Evolutionary conservation across 169 alveolate species (phyloP), one percentile per base, ranked within the genome.

Genomic region (Plasmodium knowlesi): DNA sequence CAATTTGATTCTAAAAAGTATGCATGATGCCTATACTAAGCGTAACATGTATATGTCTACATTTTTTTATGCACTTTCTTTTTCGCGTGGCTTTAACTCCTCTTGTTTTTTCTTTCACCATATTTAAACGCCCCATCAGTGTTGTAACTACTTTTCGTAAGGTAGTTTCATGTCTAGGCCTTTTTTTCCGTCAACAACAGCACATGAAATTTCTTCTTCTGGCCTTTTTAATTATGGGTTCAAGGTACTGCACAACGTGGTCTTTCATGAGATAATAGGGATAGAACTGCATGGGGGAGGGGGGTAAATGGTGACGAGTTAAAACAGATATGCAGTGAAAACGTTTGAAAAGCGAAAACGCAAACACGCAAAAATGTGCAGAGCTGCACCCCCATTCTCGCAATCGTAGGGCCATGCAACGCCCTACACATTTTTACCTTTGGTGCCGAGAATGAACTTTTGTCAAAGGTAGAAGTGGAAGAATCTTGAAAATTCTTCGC

Each of bases 181-280:
- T 16, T 34, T 41, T 25, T 9, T 82, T 57, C 32, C 76, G 25
- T 74, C 46, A n/a, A 30, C 94, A 80, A 41, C 94, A 89, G 34
- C 83, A 89, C 76, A 81, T 37, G 73, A 28, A 57, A 16, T 16
- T 79, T 39, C 39, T 89, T 50, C 14, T 57, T 80, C 72, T 78
- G 12, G 94, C 90, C 12, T 89, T 89, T 80, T 89, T 89, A 34
- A 89, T 79, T 54, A 89, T 46, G 74, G 94, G 94, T 3, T 89
- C 90, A 72, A 89, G 32, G 34, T 89, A 80, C 71, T 89, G 91
- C 71, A 89, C 72, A 16, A 50, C 53, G 46, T 89, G 79, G 53
- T 89, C 61, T 43, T 89, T 89, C 76, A 89, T 57, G 37, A 89
- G 16, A 50, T 50, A 89, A 57, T 79, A 46, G 46, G 94, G 89